phyloP scores from a whole-genome alignment of 305 asterid genomes.

The Fraxinus platypoda region DNA sequence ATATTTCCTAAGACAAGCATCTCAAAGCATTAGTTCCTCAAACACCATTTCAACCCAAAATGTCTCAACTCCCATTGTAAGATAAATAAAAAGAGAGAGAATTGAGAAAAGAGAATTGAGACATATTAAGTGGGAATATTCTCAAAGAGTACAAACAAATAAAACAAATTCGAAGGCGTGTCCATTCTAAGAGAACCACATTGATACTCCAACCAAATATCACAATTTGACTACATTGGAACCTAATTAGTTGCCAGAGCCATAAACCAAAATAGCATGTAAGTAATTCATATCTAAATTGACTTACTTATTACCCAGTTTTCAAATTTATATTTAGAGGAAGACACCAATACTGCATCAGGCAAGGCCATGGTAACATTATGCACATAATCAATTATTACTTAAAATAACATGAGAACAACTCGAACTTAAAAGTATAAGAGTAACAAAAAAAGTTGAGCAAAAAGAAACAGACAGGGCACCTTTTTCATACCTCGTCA shows the following conservation, averaged over 20 bases:
- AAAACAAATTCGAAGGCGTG: not conserved
- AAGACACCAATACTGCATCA: conserved; percentile 23
- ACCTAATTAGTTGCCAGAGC: no score
- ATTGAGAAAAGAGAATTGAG: not conserved
- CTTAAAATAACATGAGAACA: conserved; percentile 10
- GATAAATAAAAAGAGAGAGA: not conserved
- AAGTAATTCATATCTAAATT: no score
- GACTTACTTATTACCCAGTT: not conserved
- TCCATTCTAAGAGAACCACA: not conserved
- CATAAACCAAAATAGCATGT: no score
- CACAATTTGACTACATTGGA: no score
- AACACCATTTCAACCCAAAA: conserved; percentile 6
- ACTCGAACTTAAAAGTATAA: conserved; percentile 11
- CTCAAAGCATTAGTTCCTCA: conserved; percentile 17
- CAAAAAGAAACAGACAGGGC: conserved; percentile 6
- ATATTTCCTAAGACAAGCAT: conserved; percentile 11
- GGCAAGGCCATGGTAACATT: conserved; percentile 14
- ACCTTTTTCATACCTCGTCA: conserved; percentile 74
- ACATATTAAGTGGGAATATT: not conserved
- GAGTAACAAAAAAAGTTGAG: not conserved
- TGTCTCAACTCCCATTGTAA: not conserved
- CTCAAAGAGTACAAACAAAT: not conserved
- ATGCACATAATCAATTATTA: not conserved
- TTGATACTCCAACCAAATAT: no score
- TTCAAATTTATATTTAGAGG: not conserved